phyloP scores from a whole-genome alignment of 495 filamentous ascomycete genomes.

The Neohortaea acidophila region DNA sequence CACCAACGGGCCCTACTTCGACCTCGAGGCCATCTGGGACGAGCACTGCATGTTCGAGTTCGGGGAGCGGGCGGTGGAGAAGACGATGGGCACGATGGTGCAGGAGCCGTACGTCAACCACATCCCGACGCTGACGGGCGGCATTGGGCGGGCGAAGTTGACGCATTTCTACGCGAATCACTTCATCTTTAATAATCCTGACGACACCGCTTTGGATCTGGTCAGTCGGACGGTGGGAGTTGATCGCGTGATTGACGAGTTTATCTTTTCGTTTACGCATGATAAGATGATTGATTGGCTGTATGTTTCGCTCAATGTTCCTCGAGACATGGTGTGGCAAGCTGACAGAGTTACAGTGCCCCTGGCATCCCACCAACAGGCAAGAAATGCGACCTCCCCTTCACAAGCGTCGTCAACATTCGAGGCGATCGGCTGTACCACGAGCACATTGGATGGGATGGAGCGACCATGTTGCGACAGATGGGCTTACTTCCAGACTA shows the following conservation, averaged over 20 bases:
- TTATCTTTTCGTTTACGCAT: slow-evolving; percentile 16
- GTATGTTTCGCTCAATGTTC: slow-evolving; percentile 9
- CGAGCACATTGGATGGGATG: slow-evolving; percentile 16
- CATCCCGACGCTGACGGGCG: slow-evolving; percentile 34
- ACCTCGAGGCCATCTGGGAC: slow-evolving; percentile 46
- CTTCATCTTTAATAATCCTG: slow-evolving; percentile 12
- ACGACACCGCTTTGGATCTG: slow-evolving; percentile 11
- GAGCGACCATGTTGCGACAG: slow-evolving; percentile 9
- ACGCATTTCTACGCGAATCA: slow-evolving; percentile 17
- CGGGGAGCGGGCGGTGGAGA: slow-evolving; percentile 34
- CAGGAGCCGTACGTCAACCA: slow-evolving; percentile 46
- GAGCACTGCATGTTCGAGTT: slow-evolving; percentile 44
- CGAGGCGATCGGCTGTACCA: slow-evolving; percentile 13
- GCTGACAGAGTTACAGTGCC: slow-evolving; percentile 9
- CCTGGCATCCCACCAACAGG: slow-evolving; percentile 11
- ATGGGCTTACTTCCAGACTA: slow-evolving; percentile 20
- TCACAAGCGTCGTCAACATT: slow-evolving; percentile 12
- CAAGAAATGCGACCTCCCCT: slow-evolving; percentile 6
- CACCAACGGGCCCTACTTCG: slow-evolving; percentile 39
- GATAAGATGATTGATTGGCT: slow-evolving; percentile 13
- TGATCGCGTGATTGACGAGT: slow-evolving; percentile 15
- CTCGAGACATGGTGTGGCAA: no score
- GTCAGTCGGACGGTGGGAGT: slow-evolving; percentile 14
- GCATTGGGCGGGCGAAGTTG: slow-evolving; percentile 6
- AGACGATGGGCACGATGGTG: slow-evolving; percentile 46